Percentiles rank a stretch among this genome's conserved stretches.
These are phyloP conservation scores for Suhomyces kunorum DNA, from an alignment of 1,139 yeast genomes.

Conservation along the genomic window DNA sequence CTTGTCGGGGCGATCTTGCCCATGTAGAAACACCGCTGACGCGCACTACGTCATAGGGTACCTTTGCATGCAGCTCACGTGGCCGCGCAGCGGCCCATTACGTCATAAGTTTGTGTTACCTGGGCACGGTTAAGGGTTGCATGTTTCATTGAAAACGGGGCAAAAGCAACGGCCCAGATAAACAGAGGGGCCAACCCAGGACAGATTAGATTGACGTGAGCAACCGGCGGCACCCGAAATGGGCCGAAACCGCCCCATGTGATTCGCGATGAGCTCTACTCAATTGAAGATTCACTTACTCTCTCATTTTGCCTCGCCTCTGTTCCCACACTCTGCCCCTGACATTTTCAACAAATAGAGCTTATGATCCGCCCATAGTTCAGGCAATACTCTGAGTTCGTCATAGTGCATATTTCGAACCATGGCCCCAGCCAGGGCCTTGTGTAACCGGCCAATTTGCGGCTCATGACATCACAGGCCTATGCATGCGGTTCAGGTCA, in stretches of 20 bases:
- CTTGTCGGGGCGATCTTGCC: background rate
- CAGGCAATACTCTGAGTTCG: too few species aligned
- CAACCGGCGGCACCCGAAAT: too few species aligned
- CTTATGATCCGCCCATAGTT: too few species aligned
- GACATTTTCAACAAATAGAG: background rate
- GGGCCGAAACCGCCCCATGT: too few species aligned
- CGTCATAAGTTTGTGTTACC: conserved; percentile 12
- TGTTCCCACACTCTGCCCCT: background rate
- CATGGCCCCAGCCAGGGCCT: background rate
- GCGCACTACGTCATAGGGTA: conserved; percentile 12
- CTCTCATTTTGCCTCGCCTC: background rate
- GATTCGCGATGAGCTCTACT: too few species aligned
- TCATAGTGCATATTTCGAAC: background rate
- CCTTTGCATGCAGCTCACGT: conserved; percentile 11
- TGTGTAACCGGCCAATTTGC: background rate
- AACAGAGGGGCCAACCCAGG: conserved; percentile 5
- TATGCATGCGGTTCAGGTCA: background rate
- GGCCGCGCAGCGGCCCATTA: conserved; percentile 5
- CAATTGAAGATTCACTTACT: too few species aligned
- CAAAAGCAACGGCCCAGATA: background rate
- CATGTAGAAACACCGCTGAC: background rate
- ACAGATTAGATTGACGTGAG: background rate
- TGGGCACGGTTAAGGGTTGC: conserved; percentile 6
- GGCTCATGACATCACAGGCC: background rate
- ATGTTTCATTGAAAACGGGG: conserved; percentile 2